Percentiles rank a stretch among this genome's conserved stretches.
These are phyloP conservation scores for Lasiodiplodia sp. DNA, from an alignment of 2,329 filamentous ascomycete species.

Conservation along the genomic window DNA sequence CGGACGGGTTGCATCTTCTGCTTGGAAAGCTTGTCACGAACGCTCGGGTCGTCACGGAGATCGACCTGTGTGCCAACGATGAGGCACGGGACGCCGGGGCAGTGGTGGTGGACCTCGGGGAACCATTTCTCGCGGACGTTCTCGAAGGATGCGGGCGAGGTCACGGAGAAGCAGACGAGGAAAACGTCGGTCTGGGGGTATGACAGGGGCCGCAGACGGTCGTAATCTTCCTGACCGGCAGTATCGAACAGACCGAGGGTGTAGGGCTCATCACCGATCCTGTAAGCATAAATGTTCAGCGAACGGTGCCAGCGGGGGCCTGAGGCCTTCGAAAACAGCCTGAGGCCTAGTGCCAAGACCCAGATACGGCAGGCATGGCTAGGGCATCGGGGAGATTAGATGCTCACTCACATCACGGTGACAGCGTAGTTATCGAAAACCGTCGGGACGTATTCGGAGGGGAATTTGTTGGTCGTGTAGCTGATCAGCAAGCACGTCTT, in stretches of 20 bases:
- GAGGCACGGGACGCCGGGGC: conserved; percentile 94
- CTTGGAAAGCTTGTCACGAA: conserved; percentile 89
- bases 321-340: too few relatives aligned
- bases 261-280: conserved; percentile 99
- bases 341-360: conserved; percentile 4
- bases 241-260: conserved; percentile 98
- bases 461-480: conserved; percentile 99
- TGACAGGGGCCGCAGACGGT: conserved; percentile 92
- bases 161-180: conserved; percentile 98
- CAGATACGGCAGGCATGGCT: conserved; percentile 13
- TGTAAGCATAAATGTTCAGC: conserved; percentile 49
- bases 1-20: conserved; percentile 95
- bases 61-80: conserved; percentile 98
- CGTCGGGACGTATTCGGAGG: conserved; percentile 98
- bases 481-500: conserved; percentile 99
- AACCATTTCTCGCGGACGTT: conserved; percentile 99
- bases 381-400: conserved; percentile 7
- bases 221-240: conserved; percentile 99
- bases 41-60: conserved; percentile 85
- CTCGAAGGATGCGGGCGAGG: conserved; percentile 95
- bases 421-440: conserved; percentile 99
- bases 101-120: conserved; percentile 98
- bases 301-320: conserved; percentile 6
- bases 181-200: conserved; percentile 99
- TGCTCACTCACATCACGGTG: conserved; percentile 81